phyloP scores from a whole-genome alignment of 176 grass and related monocot genomes.

The Aechmea fasciata region DNA sequence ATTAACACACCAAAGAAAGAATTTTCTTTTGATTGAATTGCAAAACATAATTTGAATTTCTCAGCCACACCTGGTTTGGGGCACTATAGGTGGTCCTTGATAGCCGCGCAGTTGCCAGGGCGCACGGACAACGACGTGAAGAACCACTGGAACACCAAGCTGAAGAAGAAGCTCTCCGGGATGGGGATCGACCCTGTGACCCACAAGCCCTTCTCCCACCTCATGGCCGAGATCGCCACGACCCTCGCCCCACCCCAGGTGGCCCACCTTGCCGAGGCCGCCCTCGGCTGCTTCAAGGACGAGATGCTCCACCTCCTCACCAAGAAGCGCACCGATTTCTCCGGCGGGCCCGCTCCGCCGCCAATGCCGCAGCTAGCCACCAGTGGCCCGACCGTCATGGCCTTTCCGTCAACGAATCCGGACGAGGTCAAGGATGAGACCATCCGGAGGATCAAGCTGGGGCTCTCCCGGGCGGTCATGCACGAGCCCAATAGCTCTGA shows the following conservation, averaged over 20 bases:
- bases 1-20: too few relatives aligned
- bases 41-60: too few relatives aligned
- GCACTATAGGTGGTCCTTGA: constrained; percentile 65
- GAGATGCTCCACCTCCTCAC: constrained; percentile 98
- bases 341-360: not conserved
- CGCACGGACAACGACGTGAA: constrained; percentile 98
- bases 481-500: constrained; percentile 32
- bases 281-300: constrained; percentile 95
- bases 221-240: constrained; percentile 96
- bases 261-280: constrained; percentile 80
- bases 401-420: constrained; percentile 24
- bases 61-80: too few relatives aligned
- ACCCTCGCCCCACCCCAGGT: constrained; percentile 85
- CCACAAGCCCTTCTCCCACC: constrained; percentile 95
- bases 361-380: constrained; percentile 8
- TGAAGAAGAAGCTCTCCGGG: constrained; percentile 95
- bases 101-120: constrained; percentile 76
- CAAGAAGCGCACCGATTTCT: constrained; percentile 53
- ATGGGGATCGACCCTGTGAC: constrained; percentile 98
- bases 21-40: too few relatives aligned
- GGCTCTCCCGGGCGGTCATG: constrained; percentile 66
- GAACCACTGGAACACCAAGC: constrained; percentile 99
- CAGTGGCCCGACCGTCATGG: constrained; percentile 2
- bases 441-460: constrained; percentile 66
- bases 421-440: constrained; percentile 31